Evolutionary conservation across 441 rosid genomes (phyloP).

Genomic region (Viola pubescens): DNA sequence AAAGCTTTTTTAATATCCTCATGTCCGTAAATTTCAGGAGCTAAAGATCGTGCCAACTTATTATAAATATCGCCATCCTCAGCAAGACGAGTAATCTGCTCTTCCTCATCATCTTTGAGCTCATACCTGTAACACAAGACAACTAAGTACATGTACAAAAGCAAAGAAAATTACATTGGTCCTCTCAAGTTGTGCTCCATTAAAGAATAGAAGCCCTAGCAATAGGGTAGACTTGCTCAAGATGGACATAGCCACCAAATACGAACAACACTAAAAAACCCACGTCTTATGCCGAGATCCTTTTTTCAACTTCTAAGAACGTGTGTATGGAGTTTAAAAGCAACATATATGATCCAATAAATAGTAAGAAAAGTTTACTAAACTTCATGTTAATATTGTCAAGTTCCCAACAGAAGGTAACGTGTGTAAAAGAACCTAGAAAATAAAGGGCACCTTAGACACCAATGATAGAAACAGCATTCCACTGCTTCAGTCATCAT

Average conservation of each 20-base stretch:
- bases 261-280: neutral
- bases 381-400: neutral
- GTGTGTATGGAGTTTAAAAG: neutral
- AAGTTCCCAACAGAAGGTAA: neutral
- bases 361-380: neutral
- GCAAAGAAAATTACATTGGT: too few relatives aligned
- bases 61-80: slow-evolving; percentile 98
- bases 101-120: slow-evolving; percentile 82
- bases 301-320: too few relatives aligned
- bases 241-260: neutral
- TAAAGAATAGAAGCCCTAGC: neutral
- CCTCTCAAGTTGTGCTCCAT: too few relatives aligned
- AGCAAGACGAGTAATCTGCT: slow-evolving; percentile 73
- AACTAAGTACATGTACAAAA: neutral
- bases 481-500: too few relatives aligned
- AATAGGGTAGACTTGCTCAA: neutral
- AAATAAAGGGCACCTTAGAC: neutral
- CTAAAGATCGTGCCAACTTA: slow-evolving; percentile 82
- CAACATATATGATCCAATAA: neutral
- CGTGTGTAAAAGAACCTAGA: neutral
- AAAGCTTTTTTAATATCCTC: slow-evolving; percentile 95
- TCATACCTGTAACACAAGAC: slow-evolving; percentile 58
- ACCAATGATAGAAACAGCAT: too few relatives aligned
- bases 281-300: neutral
- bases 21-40: slow-evolving; percentile 99